Base-by-base conservation (phyloP, 805 yeast genomes). In the Pichia manshurica region DNA sequence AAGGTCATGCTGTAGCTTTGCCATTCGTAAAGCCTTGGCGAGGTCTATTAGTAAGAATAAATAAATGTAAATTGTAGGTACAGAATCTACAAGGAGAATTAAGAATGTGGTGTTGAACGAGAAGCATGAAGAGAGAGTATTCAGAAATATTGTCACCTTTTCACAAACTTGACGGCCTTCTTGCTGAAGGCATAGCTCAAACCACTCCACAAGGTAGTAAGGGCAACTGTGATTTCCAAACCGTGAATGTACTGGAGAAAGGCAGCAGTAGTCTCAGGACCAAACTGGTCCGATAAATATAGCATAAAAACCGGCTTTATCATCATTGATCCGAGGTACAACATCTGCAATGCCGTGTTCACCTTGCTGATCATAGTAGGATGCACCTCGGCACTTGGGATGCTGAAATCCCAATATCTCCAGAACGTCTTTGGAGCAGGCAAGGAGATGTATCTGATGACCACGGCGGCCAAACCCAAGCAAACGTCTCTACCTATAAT, bases 271-370 rank as follows among this genome's bases (percentile, higher is more conserved):
- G 53, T 41, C 53, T 54, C 51, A 35, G 39, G 5, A 35, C 62
- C 62, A 44, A 68, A 56, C 6, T 53, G 51, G 4, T 59, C 56
- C 1, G 68, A 61, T 9, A 75, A 50, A 12, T 71, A 64, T 1
- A 66, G 56, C 33, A 67, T 38, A 16, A 74, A 46, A 1, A 77
- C 81, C 0, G 86, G 85, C 46, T 74, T 70, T 16, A 77, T 65
- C 46, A 84, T 78, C 46, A 79, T 75, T 15, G 73, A 60, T 0
- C 84, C 96, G 39, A 93, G 75, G 57, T 90, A 90, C 2, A 86
- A 61, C 97, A 93, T 91, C 63, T 93, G 99, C 51, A 93, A 74
- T 1, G 82, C 87, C 0, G 99, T 93, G 67, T 93, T 93, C 64
- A 81, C 75, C 62, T 91, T 91, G 12, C 96, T 88, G 21, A 95